A percentile compares a stretch with the other conserved stretches of the same genome.
phyloP scores from a whole-genome alignment of 2,329 filamentous ascomycete genomes.

The Fusarium sp. region DNA sequence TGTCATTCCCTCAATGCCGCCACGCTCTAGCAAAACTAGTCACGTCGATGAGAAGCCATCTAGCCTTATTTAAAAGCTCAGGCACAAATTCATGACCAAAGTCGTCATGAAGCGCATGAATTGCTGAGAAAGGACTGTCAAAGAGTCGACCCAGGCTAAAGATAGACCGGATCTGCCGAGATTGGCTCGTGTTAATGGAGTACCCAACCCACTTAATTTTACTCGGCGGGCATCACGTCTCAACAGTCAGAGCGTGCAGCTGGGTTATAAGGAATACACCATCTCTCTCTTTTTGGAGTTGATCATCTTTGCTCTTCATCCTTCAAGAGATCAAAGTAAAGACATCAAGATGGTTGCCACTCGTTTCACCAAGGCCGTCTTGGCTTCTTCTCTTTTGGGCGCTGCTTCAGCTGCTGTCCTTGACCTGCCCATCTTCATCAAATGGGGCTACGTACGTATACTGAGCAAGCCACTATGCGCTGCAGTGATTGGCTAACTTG shows the following conservation, averaged over 20 bases:
- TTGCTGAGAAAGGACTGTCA: neutral
- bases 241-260: neutral
- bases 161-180: neutral
- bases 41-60: neutral
- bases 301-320: neutral
- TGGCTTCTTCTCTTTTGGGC: conserved; percentile 7
- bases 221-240: neutral
- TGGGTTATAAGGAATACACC: neutral
- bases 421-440: conserved; percentile 10
- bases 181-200: conserved; percentile 25
- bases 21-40: neutral
- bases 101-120: neutral
- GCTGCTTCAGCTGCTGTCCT: conserved; percentile 21
- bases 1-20: neutral
- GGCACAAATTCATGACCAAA: neutral
- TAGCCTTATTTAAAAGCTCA: neutral
- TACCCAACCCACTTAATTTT: neutral
- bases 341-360: neutral
- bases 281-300: neutral
- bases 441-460: conserved; percentile 26
- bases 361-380: conserved; percentile 10
- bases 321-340: neutral
- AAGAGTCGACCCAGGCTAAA: neutral
- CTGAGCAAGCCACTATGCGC: accelerated
- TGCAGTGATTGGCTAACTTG: neutral